These are phyloP conservation scores for Poronia punctata DNA, from an alignment of 495 filamentous ascomycete genomes.

Conservation along the genomic window DNA sequence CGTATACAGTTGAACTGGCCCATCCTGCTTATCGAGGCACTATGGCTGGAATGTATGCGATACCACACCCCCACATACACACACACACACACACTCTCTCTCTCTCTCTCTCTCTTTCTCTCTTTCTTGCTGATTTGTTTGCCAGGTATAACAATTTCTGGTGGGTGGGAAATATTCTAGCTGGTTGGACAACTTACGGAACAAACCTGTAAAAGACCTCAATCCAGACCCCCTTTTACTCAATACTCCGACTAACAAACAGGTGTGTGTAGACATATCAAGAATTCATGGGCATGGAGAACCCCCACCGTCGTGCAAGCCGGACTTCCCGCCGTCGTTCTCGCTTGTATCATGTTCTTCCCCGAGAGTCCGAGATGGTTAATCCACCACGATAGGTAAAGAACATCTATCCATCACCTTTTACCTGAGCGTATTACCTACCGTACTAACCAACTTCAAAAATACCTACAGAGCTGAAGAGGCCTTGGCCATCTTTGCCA, in stretches of 20 bases:
- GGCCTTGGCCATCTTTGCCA: conserved; percentile 43
- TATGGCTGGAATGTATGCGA: conserved; percentile 44
- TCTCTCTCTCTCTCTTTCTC: no score
- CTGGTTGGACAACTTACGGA: conserved; percentile 28
- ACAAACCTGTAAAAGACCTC: conserved; percentile 20
- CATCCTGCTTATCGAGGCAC: conserved; percentile 36
- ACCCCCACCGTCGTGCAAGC: conserved; percentile 50
- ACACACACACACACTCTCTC: no score
- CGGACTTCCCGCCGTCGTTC: conserved; percentile 33
- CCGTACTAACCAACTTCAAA: no score
- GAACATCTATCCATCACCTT: no score
- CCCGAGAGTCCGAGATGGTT: conserved; percentile 54
- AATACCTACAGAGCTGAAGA: conserved; percentile 35
- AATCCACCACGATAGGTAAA: conserved; percentile 28
- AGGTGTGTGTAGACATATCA: conserved; percentile 11
- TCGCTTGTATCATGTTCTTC: conserved; percentile 24
- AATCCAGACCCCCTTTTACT: background rate
- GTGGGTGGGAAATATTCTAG: conserved; percentile 30
- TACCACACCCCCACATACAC: no score
- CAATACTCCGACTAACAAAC: background rate
- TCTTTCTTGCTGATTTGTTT: conserved; percentile 1
- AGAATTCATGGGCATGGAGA: conserved; percentile 39
- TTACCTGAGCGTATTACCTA: no score
- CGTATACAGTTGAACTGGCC: conserved; percentile 10
- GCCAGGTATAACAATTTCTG: conserved; percentile 24